Base-by-base conservation (phyloP, 805 yeast species). In the Kodamaea jinghongensis region DNA sequence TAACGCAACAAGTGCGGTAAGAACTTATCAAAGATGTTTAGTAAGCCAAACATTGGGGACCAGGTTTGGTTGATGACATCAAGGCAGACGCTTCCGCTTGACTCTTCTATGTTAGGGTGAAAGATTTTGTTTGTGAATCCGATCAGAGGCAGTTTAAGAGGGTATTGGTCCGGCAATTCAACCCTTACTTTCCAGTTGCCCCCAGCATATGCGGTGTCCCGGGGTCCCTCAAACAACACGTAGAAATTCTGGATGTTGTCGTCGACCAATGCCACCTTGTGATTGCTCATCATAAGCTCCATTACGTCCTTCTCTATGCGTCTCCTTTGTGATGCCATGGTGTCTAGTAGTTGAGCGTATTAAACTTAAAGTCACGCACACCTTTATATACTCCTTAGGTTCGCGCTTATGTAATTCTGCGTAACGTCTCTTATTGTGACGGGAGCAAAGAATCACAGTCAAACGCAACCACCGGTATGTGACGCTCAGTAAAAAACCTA, bases 11-110 rank as follows among this genome's bases (percentile, higher is more conserved):
- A 67, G 52, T 95, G 98, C 5, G 99, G 99, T 44, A 91, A 67
- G 66, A 91, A 93, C 57, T 87, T 83, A 55, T 91, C 98, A 58
- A 93, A 87, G 17, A 91, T 86, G 58, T 93, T 93, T 48, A 82
- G 70, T 48, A 93, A 75, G 40, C 93, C 97, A 69, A 89, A 91
- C 88, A 91, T 86, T 2, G 99, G 98, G 30, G 95, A 86, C 99
- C 99, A 91, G 0, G 98, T 88, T 57, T 91, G 96, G 60, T 91
- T 91, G 47, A 91, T 90, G 12, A 93, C 98, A 60, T 91, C 98
- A 36, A 91, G 77, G 63, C 99, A 91, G 5, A 91, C 96, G 0
- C 95, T 81, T 0, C 99, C 99, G 1, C 80, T 81, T 17, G 79
- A 73, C 58, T 89, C 95, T 58, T 91, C 99, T 46, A 91, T 89